Evolutionary conservation across 106 monocot species (phyloP), one percentile per base, ranked within the genome.

Genomic region (Chionographis japonica): DNA sequence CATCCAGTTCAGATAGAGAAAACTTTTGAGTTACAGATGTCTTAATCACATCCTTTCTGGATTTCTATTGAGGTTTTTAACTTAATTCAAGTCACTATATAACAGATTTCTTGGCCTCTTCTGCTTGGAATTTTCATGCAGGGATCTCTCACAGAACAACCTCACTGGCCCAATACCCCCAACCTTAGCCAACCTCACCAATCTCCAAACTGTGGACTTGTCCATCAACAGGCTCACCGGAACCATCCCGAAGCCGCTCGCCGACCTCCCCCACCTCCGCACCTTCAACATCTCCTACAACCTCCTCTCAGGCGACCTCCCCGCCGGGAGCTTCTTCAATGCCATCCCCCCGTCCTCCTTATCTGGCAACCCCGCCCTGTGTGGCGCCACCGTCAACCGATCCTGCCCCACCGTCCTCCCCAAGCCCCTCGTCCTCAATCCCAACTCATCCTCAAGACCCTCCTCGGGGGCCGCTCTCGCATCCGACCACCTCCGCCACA

Each of bases 211-310:
- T 8, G 73, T 94, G 35, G 84, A 94, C 58, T 38, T 94, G 20
- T 90, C 94, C 20, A 60, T 52, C 54, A 94, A 94, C 71, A 77
- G 52, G 52, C 74, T 94, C 55, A 74, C 85, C 11, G 94, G 90
- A 56, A 62, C 61, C 58, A 57, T 94, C 40, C 94, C 94, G 4
- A 90, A 90, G 63, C 78, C 82, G 63, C 82, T 94, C 12, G 68
- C 81, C 8, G 79, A 90, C 50, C 80, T 94, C 36, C 75, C 77
- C 16, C 84, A 71, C 68, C 94, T 94, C 11, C 56, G 62, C 35
- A 54, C 41, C 17, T 94, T 94, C 73, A 94, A 94, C 71, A 78
- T 94, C 70, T 90, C 94, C 46, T 75, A 87, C 62, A 94, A 94
- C 51, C 73, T 60, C 35, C 79, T 94, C 62, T 75, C 86, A 0